These are phyloP conservation scores for Dactylellina sp. DNA, from an alignment of 2,329 filamentous ascomycete genomes.

Conservation along the genomic window DNA sequence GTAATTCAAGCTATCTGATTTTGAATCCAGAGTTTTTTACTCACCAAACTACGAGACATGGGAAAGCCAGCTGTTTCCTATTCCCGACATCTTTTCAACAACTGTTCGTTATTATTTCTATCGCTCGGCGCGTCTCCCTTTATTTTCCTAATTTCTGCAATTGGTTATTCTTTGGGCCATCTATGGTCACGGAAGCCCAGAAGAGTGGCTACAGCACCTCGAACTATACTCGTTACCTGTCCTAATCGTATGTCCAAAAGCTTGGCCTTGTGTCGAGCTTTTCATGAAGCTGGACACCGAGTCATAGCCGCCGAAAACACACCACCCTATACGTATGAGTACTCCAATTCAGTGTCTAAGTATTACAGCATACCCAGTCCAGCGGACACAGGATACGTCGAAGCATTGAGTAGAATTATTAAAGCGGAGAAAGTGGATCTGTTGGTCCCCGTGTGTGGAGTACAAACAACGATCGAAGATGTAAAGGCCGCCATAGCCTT, in stretches of 20 bases:
- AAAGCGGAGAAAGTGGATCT: conserved; percentile 9
- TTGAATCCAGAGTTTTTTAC: too few relatives aligned
- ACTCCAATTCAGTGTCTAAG: conserved; percentile 16
- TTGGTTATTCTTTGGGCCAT: neutral
- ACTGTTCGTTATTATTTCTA: neutral
- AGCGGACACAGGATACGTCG: neutral
- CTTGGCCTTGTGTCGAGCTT: conserved; percentile 15
- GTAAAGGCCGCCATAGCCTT: conserved; percentile 7
- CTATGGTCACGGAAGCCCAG: neutral
- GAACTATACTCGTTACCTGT: conserved; percentile 11
- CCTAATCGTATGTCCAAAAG: conserved; percentile 3
- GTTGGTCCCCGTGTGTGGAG: conserved; percentile 10
- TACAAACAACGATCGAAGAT: conserved; percentile 7
- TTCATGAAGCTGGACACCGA: conserved; percentile 19
- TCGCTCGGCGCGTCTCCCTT: neutral
- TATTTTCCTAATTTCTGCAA: neutral
- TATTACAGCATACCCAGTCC: conserved; percentile 11
- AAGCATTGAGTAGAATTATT: neutral
- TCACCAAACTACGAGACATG: neutral
- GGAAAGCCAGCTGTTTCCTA: neutral
- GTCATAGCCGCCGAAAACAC: conserved; percentile 9
- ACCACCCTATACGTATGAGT: conserved; percentile 5
- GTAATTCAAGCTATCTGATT: too few relatives aligned
- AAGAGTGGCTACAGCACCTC: neutral
- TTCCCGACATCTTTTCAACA: conserved; percentile 7